Base-by-base conservation (phyloP, 2,329 filamentous ascomycete genomes). In the Aspergillus bombycis region DNA sequence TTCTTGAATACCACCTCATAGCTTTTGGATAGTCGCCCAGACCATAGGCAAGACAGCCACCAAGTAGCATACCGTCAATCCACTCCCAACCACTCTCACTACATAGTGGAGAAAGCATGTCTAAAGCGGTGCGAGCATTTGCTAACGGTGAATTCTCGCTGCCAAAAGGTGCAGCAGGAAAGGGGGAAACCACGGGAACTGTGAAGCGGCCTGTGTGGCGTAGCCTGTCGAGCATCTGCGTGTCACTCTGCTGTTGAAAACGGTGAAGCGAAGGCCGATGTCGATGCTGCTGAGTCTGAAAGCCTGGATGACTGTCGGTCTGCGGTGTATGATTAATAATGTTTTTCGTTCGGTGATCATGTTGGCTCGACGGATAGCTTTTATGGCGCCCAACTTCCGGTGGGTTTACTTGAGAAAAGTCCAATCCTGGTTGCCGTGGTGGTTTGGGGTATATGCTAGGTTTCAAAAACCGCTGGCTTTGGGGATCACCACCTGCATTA, bases 31-130 rank as follows among this genome's bases (percentile, higher is more conserved):
- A 96, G 73, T 92, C 89, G 65, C 93, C 92, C 16, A 98, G 80
- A 9, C 92, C 94, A 79, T 98, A 98, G 57, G 94, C 90, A 62
- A 99, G 83, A 79, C 95, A 98, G 2, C 95, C 95, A 45, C 91
- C 93, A 8, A 98, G 83, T 45, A 98, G 83, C 82, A 98, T 94
- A 2, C 95, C 95, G 74, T 98, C 94, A 59, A 93, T 86, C 95
- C 95, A 99, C 70, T 88, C 86, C 91, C 92, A 95, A 11, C 85
- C 85, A 71, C 90, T 92, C 75, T 94, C 90, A 71, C 91, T 88
- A 74, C 93, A 96, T 8, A 96, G 80, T 67, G 84, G 87, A 19
- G 87, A 88, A 23, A 97, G 82, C 71, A 93, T 87, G 43, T 91
- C 87, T 23, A 96, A 78, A 2, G 91, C 91, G 8, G 85, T 82